Evolutionary conservation across 2,329 filamentous ascomycete species (phyloP).

Genomic region (Lasiodiplodia hormozganensis): DNA sequence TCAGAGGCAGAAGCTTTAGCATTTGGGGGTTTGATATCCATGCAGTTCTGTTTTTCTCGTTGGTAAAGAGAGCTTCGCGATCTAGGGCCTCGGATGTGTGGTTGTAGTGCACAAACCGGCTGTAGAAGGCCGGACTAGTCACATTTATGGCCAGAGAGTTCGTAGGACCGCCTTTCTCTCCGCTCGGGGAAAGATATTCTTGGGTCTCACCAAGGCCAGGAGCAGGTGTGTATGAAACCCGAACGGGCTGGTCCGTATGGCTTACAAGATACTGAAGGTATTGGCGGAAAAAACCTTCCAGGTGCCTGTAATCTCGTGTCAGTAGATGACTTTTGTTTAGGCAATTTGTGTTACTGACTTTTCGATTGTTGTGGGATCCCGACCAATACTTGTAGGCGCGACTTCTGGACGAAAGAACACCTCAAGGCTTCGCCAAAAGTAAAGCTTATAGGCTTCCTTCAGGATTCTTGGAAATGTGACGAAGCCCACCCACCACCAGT

Average conservation of each 20-base stretch:
- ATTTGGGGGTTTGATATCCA: conserved; percentile 61
- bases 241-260: conserved; percentile 52
- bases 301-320: conserved; percentile 30
- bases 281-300: conserved; percentile 49
- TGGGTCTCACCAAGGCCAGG: conserved; percentile 45
- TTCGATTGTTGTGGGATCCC: conserved; percentile 61
- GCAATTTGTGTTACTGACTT: conserved; percentile 34
- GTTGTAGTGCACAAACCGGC: conserved; percentile 68
- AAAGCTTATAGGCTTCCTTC: conserved; percentile 65
- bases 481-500: conserved; percentile 73
- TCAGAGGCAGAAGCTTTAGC: conserved; percentile 47
- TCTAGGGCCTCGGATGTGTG: conserved; percentile 68
- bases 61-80: conserved; percentile 59
- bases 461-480: conserved; percentile 71
- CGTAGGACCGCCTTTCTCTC: conserved; percentile 31
- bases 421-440: conserved; percentile 63
- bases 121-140: conserved; percentile 71
- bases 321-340: neutral
- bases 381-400: conserved; percentile 60
- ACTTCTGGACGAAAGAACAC: conserved; percentile 73
- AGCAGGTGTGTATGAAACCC: conserved; percentile 62
- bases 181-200: conserved; percentile 41
- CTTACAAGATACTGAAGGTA: conserved; percentile 58
- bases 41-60: conserved; percentile 65
- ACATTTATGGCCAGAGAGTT: conserved; percentile 63